Conservation (phyloP, 2,329 filamentous ascomycete genomes). For the Thielaviopsis populi region DNA sequence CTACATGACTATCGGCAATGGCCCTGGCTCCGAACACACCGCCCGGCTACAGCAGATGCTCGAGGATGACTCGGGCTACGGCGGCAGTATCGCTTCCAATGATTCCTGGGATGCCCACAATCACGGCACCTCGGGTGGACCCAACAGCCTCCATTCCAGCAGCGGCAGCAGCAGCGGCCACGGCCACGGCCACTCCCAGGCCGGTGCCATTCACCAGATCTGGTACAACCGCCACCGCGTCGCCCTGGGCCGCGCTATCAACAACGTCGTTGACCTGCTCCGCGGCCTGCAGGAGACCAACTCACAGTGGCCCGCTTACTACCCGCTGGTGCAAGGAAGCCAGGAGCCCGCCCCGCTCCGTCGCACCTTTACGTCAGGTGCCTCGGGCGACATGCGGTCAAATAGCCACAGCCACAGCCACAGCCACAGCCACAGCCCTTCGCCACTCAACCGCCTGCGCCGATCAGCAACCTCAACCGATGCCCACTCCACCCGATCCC, state of each 20-base stretch:
- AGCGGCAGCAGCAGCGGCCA: constrained; percentile 24
- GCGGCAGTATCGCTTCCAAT: constrained; percentile 59
- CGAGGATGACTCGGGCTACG: constrained; percentile 83
- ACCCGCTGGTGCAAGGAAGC: constrained; percentile 62
- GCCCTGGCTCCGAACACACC: constrained; percentile 61
- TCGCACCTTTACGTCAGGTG: constrained; percentile 10
- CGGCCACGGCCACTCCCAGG: constrained; percentile 35
- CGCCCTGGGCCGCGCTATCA: constrained; percentile 75
- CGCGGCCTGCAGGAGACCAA: constrained; percentile 81
- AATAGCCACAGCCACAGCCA: constrained; percentile 15
- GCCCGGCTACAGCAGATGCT: constrained; percentile 66
- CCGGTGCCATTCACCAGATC: constrained; percentile 79
- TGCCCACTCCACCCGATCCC: constrained; percentile 58
- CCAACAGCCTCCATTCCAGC: constrained; percentile 19
- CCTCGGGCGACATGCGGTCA: constrained; percentile 24
- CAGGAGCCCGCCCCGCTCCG: constrained; percentile 27
- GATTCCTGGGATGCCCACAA: constrained; percentile 28
- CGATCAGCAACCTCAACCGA: constrained; percentile 22
- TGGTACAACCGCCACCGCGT: constrained; percentile 89
- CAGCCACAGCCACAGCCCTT: constrained; percentile 19
- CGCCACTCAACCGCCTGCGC: constrained; percentile 8
- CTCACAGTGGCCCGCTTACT: constrained; percentile 81
- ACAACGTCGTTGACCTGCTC: constrained; percentile 68
- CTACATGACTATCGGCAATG: constrained; percentile 81
- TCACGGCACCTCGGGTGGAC: constrained; percentile 19